These are phyloP conservation scores for Diaporthe eres DNA, from an alignment of 2,329 filamentous ascomycete genomes.

Conservation along the genomic window DNA sequence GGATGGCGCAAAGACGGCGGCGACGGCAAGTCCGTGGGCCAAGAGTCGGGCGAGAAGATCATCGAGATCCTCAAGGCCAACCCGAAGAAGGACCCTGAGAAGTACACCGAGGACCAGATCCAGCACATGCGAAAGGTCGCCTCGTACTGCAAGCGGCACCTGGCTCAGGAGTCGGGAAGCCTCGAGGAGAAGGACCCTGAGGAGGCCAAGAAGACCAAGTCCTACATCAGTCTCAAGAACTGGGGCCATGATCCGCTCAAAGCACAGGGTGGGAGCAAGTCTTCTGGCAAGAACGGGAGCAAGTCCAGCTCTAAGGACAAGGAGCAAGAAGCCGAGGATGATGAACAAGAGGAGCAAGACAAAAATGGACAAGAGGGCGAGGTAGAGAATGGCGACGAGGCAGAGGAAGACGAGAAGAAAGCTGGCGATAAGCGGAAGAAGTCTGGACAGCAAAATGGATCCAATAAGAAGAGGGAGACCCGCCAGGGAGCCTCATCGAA, in stretches of 20 bases:
- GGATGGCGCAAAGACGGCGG: slow-evolving; percentile 73
- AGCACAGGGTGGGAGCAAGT: slow-evolving; percentile 45
- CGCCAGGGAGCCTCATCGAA: slow-evolving; percentile 41
- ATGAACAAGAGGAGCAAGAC: slow-evolving; percentile 13
- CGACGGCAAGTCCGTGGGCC: slow-evolving; percentile 73
- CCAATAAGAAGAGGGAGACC: slow-evolving; percentile 45
- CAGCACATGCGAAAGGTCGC: slow-evolving; percentile 75
- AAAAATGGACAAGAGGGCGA: slow-evolving; percentile 43
- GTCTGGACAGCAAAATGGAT: slow-evolving; percentile 41
- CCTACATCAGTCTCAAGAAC: slow-evolving; percentile 71
- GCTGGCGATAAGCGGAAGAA: slow-evolving; percentile 41
- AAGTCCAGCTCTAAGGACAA: slow-evolving; percentile 36
- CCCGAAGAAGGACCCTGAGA: slow-evolving; percentile 67
- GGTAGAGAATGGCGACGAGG: slow-evolving; percentile 1
- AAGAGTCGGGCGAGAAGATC: slow-evolving; percentile 75
- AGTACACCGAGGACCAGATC: slow-evolving; percentile 69
- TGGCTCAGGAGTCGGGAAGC: slow-evolving; percentile 73
- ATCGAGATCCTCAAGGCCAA: slow-evolving; percentile 74
- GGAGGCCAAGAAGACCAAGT: slow-evolving; percentile 63
- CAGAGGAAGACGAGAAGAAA: slow-evolving; percentile 40
- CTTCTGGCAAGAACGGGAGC: slow-evolving; percentile 11
- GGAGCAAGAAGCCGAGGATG: slow-evolving; percentile 20
- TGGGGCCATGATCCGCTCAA: slow-evolving; percentile 71
- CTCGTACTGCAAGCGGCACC: slow-evolving; percentile 75
- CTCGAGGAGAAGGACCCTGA: slow-evolving; percentile 66